A percentile compares a stretch with the other conserved stretches of the same genome.
These are phyloP conservation scores for Coprinopsis cinerea DNA, from an alignment of 768 basidiomycete genomes.

Conservation along the genomic window DNA sequence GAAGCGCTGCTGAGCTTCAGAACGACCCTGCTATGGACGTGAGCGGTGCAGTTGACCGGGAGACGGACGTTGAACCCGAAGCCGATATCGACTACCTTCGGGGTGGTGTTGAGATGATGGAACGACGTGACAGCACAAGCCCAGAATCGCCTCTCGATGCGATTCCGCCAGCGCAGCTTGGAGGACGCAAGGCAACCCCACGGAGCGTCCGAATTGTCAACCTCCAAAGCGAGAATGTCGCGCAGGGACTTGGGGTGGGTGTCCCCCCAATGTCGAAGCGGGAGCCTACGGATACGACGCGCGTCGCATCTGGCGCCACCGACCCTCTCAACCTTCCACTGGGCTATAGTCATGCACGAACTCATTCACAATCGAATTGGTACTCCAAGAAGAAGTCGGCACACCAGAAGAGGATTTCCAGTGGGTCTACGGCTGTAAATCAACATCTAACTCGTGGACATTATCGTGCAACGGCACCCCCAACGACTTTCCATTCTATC, in stretches of 20 bases:
- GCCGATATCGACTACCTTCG: slow-evolving; percentile 7
- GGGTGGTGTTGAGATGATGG: neutral
- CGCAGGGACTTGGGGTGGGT: slow-evolving; percentile 28
- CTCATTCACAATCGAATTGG: slow-evolving; percentile 2
- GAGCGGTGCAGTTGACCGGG: slow-evolving; percentile 17
- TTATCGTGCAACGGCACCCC: slow-evolving; percentile 49
- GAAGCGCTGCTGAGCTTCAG: neutral
- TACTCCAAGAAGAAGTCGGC: neutral
- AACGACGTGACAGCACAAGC: neutral
- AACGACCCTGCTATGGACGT: slow-evolving; percentile 39
- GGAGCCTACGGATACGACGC: slow-evolving; percentile 46
- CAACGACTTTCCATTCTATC: slow-evolving; percentile 25
- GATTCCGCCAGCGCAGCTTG: slow-evolving; percentile 24
- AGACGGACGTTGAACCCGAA: slow-evolving; percentile 6
- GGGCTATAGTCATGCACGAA: neutral
- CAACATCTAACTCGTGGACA: slow-evolving; percentile 37
- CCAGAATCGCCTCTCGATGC: slow-evolving; percentile 21
- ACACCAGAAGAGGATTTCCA: slow-evolving; percentile 1
- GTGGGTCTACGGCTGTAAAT: neutral
- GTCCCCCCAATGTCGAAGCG: slow-evolving; percentile 19
- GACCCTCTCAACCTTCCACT: neutral
- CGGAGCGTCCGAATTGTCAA: slow-evolving; percentile 80
- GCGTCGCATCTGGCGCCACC: neutral
- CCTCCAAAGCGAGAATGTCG: slow-evolving; percentile 45
- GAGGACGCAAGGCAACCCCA: slow-evolving; percentile 75